Evolutionary conservation across 1,284 basidiomycete genomes (phyloP).

Genomic region (Erythrobasidium hasegawianum): DNA sequence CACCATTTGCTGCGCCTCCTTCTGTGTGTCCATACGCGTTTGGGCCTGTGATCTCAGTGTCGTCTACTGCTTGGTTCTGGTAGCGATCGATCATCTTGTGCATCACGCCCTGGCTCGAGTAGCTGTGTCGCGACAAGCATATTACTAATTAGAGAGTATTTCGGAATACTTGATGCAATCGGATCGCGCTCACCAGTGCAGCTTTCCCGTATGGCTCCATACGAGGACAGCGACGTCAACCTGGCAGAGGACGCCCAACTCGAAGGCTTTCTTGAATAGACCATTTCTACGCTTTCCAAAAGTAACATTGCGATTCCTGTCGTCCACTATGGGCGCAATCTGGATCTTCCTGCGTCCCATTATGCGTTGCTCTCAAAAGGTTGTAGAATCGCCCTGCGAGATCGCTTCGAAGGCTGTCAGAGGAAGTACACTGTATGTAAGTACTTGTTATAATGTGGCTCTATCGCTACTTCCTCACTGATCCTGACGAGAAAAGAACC

Average conservation of each 20-base stretch:
- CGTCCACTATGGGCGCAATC: constrained; percentile 81
- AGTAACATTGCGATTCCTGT: constrained; percentile 83
- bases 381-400: too few species aligned
- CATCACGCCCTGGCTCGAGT: constrained; percentile 52
- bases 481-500: too few species aligned
- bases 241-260: constrained; percentile 71
- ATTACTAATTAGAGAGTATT: not conserved
- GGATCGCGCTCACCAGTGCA: constrained; percentile 53
- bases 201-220: constrained; percentile 60
- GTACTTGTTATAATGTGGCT: too few species aligned
- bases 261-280: constrained; percentile 78
- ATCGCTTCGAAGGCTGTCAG: too few species aligned
- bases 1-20: too few species aligned
- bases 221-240: constrained; percentile 68
- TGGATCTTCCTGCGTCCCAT: constrained; percentile 81
- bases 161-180: too few species aligned
- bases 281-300: constrained; percentile 89
- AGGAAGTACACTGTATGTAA: too few species aligned
- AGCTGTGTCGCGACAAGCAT: constrained; percentile 43
- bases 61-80: constrained; percentile 7
- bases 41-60: constrained; percentile 28
- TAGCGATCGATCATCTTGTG: constrained; percentile 18
- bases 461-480: too few species aligned
- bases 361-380: not conserved
- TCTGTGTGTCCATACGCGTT: constrained; percentile 20